Conservation (phyloP, 2,329 filamentous ascomycete species). For the Botryotinia globosa region DNA sequence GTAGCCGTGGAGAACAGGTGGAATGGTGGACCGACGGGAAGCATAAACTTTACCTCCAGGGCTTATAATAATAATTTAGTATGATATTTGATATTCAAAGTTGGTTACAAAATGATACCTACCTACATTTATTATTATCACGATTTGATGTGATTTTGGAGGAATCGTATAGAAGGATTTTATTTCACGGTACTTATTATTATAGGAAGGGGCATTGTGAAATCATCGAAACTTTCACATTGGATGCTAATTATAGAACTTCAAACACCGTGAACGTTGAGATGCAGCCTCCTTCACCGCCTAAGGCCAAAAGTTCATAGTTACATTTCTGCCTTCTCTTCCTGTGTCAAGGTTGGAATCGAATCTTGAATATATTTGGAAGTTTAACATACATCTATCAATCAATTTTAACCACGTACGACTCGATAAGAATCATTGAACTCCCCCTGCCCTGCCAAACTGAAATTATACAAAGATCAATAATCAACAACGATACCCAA, state of each 20-base stretch:
- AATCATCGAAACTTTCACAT: not conserved
- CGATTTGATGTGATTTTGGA: not conserved
- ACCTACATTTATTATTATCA: not conserved
- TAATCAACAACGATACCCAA: not conserved
- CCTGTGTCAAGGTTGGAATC: not conserved
- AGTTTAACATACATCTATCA: not conserved
- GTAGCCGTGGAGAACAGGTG: not conserved
- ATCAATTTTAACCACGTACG: not conserved
- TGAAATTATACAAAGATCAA: not conserved
- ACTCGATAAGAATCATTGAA: not conserved
- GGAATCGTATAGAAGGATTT: not conserved
- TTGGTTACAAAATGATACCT: not conserved
- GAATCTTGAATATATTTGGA: not conserved
- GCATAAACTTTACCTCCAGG: not conserved
- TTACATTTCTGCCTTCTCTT: not conserved
- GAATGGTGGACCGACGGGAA: no score
- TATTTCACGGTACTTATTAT: not conserved
- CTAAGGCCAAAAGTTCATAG: conserved; percentile 11
- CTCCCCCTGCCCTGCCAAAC: not conserved
- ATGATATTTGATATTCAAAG: no score
- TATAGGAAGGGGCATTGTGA: not conserved
- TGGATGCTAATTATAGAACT: conserved; percentile 13
- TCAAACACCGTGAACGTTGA: conserved; percentile 2
- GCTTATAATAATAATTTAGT: no score
- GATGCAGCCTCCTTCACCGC: not conserved